Evolutionary conservation across 2,329 filamentous ascomycete species (phyloP).

Genomic region (Emergomyces orientalis): DNA sequence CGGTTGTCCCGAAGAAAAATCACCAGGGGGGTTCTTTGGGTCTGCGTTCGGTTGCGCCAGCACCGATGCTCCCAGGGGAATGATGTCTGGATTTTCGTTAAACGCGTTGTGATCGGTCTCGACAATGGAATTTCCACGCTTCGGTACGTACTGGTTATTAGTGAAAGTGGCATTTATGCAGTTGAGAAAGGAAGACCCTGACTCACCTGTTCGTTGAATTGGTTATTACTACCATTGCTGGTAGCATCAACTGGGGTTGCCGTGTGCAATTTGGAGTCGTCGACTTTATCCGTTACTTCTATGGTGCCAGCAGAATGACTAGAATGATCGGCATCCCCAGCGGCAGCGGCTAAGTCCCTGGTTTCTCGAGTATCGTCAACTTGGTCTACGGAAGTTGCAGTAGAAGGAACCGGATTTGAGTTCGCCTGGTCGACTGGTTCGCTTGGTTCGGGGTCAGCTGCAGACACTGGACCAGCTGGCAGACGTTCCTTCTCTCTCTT

Average conservation of each 20-base stretch:
- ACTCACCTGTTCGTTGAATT: constrained; percentile 7
- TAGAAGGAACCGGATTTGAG: background rate
- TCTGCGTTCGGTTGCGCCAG: background rate
- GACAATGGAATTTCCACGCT: background rate
- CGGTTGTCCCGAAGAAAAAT: background rate
- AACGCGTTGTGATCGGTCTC: background rate
- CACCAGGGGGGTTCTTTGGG: background rate
- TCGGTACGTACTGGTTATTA: background rate
- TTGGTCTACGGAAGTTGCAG: background rate
- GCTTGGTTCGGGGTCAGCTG: constrained; percentile 22
- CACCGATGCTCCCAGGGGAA: background rate
- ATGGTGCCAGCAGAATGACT: background rate
- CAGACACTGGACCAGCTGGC: constrained; percentile 23
- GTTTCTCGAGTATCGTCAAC: background rate
- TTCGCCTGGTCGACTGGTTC: background rate
- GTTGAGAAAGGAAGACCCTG: background rate
- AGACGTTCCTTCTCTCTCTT: constrained; percentile 61
- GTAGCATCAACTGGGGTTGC: background rate
- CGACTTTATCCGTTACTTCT: background rate
- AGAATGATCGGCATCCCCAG: background rate
- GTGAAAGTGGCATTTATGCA: background rate
- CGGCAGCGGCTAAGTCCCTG: background rate
- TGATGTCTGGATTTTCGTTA: background rate
- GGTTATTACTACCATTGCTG: background rate
- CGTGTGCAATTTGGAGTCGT: background rate